Conservation (phyloP, 2,329 filamentous ascomycete species). For the Scedosporium minutisporum region DNA sequence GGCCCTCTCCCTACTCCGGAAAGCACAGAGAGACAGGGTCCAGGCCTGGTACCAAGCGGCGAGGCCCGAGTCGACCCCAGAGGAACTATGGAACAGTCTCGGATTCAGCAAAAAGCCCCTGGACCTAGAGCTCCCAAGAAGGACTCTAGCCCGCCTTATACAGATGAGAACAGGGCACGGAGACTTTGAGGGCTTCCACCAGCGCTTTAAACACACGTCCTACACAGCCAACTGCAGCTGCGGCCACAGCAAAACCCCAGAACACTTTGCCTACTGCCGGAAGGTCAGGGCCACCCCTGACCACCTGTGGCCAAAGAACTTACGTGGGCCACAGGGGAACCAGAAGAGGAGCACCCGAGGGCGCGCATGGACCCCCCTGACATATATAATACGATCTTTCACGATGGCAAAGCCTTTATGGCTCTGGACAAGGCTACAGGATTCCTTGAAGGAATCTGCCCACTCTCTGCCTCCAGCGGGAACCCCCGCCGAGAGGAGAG, state of each 20-base stretch:
- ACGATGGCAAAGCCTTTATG: neutral
- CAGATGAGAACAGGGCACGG: neutral
- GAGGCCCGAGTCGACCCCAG: neutral
- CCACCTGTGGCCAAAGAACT: neutral
- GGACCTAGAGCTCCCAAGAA: neutral
- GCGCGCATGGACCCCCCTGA: neutral
- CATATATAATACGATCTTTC: neutral
- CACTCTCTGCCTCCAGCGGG: no score
- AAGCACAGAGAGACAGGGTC: neutral
- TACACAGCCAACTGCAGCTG: neutral
- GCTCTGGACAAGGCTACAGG: neutral
- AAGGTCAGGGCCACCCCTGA: neutral
- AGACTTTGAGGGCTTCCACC: neutral
- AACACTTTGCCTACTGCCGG: neutral
- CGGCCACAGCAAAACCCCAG: neutral
- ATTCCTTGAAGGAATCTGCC: neutral
- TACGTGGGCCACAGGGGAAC: neutral
- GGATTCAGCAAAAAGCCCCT: neutral
- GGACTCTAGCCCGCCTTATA: neutral
- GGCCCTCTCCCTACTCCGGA: neutral
- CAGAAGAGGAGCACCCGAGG: no score
- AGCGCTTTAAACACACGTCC: neutral
- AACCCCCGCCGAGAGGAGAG: no score
- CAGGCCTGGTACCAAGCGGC: neutral
- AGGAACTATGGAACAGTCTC: neutral